Evolutionary conservation across 768 basidiomycete genomes (phyloP).

Genomic region (Austroboletus eburneus): DNA sequence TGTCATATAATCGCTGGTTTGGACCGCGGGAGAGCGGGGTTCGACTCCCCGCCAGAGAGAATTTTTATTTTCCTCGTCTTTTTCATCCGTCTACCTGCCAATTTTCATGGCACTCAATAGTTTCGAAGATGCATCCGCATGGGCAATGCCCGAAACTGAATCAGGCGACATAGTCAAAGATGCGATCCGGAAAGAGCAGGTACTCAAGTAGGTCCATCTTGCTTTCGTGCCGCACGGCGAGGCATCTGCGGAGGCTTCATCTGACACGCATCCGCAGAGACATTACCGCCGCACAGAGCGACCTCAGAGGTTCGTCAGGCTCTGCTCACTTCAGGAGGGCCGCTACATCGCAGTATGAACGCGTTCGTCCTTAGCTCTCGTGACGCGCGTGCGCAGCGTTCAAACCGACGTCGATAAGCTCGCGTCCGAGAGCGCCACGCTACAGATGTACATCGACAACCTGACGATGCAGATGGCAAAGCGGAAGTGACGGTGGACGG

Average conservation of each 20-base stretch:
- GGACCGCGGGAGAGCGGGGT: conserved; percentile 40
- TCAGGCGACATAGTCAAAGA: conserved; percentile 67
- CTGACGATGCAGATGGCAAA: conserved; percentile 84
- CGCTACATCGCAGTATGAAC: not conserved
- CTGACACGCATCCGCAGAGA: conserved; percentile 45
- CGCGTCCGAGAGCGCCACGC: conserved; percentile 69
- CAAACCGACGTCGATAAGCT: conserved; percentile 82
- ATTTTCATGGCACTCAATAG: conserved; percentile 43
- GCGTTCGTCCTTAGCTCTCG: conserved; percentile 44
- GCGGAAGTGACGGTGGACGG: conserved; percentile 51
- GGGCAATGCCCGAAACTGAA: conserved; percentile 45
- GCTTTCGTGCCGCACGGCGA: not conserved
- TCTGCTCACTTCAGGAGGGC: not conserved
- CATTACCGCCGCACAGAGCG: conserved; percentile 69
- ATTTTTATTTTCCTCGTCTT: not conserved
- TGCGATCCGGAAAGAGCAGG: conserved; percentile 70
- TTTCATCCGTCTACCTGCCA: not conserved
- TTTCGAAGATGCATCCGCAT: conserved; percentile 40
- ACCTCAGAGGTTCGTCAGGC: conserved; percentile 58
- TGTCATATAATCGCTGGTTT: conserved; percentile 33
- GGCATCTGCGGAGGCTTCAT: not conserved
- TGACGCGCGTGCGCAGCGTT: conserved; percentile 61
- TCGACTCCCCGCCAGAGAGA: conserved; percentile 46
- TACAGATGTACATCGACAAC: conserved; percentile 90
- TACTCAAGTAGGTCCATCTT: conserved; percentile 65